Percentiles rank a stretch among this genome's conserved stretches.
phyloP scores from a whole-genome alignment of 805 yeast genomes.

The Candida orba region DNA sequence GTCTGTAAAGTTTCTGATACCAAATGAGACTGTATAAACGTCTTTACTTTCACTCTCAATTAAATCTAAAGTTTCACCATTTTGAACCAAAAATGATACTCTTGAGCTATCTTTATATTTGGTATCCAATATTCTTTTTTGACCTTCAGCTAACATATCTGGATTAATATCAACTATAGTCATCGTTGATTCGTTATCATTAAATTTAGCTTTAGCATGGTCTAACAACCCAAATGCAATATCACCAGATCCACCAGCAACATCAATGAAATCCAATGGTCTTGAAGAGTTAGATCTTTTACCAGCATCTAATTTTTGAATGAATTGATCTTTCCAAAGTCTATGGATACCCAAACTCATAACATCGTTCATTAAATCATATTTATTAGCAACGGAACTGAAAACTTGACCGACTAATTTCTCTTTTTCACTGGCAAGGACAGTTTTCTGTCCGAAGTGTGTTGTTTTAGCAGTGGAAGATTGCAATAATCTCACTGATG shows the following conservation, averaged over 20 bases:
- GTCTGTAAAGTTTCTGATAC: conserved; percentile 93
- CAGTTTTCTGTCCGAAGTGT: conserved; percentile 88
- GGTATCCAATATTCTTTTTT: conserved; percentile 57
- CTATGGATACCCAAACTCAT: conserved; percentile 96
- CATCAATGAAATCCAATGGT: conserved; percentile 86
- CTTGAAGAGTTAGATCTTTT: conserved; percentile 71
- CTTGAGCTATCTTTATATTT: conserved; percentile 48
- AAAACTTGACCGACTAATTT: conserved; percentile 79
- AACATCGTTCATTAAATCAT: conserved; percentile 96
- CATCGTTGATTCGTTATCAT: conserved; percentile 74
- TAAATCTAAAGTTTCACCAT: conserved; percentile 82
- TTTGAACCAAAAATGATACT: conserved; percentile 78
- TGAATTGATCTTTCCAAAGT: conserved; percentile 90
- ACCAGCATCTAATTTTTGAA: conserved; percentile 86
- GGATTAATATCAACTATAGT: conserved; percentile 92
- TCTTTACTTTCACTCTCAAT: conserved; percentile 87
- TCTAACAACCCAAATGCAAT: conserved; percentile 93
- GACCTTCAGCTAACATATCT: conserved; percentile 93
- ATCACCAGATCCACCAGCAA: conserved; percentile 99
- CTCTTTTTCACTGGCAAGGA: conserved; percentile 74
- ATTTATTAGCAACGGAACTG: conserved; percentile 88
- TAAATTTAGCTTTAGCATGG: conserved; percentile 74
- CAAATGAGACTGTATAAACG: conserved; percentile 93
- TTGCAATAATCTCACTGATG: conserved; percentile 3
- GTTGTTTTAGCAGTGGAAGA: conserved; percentile 45